Percentiles rank a stretch among this genome's conserved stretches.
phyloP scores from a whole-genome alignment of 176 grass and related monocot genomes.

The Chrysopogon serrulatus region DNA sequence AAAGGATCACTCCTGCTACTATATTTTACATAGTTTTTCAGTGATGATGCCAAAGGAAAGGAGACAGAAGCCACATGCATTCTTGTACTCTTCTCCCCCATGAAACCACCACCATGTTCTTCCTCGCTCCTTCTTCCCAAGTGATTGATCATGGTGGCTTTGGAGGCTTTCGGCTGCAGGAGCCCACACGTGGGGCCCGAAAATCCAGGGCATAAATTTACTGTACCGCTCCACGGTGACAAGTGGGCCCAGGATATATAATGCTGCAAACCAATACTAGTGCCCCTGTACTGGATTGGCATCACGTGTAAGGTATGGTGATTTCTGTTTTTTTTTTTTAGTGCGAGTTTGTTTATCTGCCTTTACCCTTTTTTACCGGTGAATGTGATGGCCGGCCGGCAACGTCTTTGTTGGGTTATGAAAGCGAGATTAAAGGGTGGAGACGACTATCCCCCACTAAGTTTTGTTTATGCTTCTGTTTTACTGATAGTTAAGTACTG shows the following conservation, averaged over 20 bases:
- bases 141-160: slow-evolving; percentile 6
- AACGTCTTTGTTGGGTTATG: not conserved
- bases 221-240: not conserved
- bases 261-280: not conserved
- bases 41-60: not conserved
- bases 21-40: too few species aligned
- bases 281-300: not conserved
- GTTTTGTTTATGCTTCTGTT: not conserved
- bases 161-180: slow-evolving; percentile 37
- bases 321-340: not conserved
- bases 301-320: slow-evolving; percentile 30
- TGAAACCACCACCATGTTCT: not conserved
- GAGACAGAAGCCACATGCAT: slow-evolving; percentile 26
- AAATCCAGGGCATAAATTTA: not conserved
- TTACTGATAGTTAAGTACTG: not conserved
- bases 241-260: not conserved
- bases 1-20: not conserved
- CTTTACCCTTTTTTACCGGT: not conserved
- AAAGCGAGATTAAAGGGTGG: not conserved
- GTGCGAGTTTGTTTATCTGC: not conserved
- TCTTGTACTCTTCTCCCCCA: slow-evolving; percentile 3
- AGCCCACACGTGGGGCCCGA: slow-evolving; percentile 6
- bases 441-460: not conserved
- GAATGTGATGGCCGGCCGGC: not conserved
- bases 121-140: not conserved